Evolutionary conservation across 495 filamentous ascomycete species (phyloP).

Genomic region (Penicillium odoratum): DNA sequence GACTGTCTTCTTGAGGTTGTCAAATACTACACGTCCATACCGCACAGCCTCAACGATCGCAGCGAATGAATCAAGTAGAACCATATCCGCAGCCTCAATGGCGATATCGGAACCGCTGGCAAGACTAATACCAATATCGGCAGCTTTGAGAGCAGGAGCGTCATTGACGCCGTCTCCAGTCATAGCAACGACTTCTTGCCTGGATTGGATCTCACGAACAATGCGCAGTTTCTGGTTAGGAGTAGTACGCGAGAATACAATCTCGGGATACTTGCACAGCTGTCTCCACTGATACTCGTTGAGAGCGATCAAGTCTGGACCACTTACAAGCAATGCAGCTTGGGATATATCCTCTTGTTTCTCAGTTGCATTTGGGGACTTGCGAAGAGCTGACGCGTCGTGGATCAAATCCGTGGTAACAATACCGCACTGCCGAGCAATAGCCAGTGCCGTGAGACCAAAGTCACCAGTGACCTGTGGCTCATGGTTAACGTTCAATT

Average conservation of each 20-base stretch:
- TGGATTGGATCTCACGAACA: constrained; percentile 60
- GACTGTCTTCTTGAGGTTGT: constrained; percentile 59
- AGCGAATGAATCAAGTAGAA: constrained; percentile 64
- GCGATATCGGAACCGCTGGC: constrained; percentile 57
- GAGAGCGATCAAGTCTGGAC: constrained; percentile 59
- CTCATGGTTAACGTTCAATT: not conserved
- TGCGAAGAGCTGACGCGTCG: constrained; percentile 12
- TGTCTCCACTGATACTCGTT: constrained; percentile 58
- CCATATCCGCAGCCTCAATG: constrained; percentile 70
- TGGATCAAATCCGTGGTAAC: constrained; percentile 38
- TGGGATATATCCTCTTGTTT: constrained; percentile 21
- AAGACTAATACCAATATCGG: constrained; percentile 18
- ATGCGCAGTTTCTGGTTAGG: constrained; percentile 77
- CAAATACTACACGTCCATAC: constrained; percentile 48
- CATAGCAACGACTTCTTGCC: constrained; percentile 50
- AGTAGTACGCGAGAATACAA: constrained; percentile 71
- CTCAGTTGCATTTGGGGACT: constrained; percentile 10
- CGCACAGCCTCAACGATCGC: constrained; percentile 67
- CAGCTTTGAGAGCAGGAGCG: constrained; percentile 54
- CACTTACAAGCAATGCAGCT: constrained; percentile 51
- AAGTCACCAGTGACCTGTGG: constrained; percentile 61
- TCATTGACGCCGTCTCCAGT: constrained; percentile 63
- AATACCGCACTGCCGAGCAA: constrained; percentile 64
- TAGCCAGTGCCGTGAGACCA: constrained; percentile 64
- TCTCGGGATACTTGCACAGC: constrained; percentile 58